A percentile compares a stretch with the other conserved stretches of the same genome.
Evolutionary conservation across 352 stramenopile genomes (phyloP).

Genomic region (Phytophthora aleatoria): DNA sequence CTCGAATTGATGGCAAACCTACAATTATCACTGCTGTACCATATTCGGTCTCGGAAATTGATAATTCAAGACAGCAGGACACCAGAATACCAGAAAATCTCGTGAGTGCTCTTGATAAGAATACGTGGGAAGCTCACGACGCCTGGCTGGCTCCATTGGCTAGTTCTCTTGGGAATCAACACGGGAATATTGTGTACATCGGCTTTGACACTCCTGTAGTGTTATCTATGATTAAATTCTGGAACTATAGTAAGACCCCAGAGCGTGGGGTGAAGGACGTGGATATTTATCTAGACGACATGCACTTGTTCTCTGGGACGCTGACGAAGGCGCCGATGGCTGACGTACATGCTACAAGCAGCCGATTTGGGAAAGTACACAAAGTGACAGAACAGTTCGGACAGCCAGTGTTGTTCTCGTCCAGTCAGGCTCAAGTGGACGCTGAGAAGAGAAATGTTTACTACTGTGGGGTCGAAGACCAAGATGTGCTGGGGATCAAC

Average conservation of each 20-base stretch:
- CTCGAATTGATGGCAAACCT: conserved; percentile 41
- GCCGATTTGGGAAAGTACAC: conserved; percentile 44
- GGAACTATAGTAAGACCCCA: conserved; percentile 90
- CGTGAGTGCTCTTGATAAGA: conserved; percentile 70
- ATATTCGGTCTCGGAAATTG: conserved; percentile 56
- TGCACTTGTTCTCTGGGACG: conserved; percentile 77
- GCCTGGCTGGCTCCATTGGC: conserved; percentile 77
- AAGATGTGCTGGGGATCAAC: conserved; percentile 91
- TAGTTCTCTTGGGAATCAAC: conserved; percentile 55
- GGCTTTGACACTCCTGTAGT: conserved; percentile 73
- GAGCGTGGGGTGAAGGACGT: conserved; percentile 83
- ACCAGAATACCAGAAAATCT: conserved; percentile 64
- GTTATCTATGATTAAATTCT: conserved; percentile 88
- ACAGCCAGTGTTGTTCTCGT: conserved; percentile 84
- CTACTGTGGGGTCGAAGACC: conserved; percentile 80
- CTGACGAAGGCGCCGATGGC: conserved; percentile 51
- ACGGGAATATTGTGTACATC: conserved; percentile 77
- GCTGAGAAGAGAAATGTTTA: conserved; percentile 62
- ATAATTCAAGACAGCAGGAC: conserved; percentile 39
- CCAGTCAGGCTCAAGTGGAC: conserved; percentile 67
- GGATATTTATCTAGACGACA: conserved; percentile 87
- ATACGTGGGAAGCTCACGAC: conserved; percentile 75
- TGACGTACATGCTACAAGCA: conserved; percentile 15
- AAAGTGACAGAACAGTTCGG: conserved; percentile 69
- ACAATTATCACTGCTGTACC: conserved; percentile 56